These are phyloP conservation scores for Kluyveromyces sp. DNA, from an alignment of 1,139 yeast species.

Conservation along the genomic window DNA sequence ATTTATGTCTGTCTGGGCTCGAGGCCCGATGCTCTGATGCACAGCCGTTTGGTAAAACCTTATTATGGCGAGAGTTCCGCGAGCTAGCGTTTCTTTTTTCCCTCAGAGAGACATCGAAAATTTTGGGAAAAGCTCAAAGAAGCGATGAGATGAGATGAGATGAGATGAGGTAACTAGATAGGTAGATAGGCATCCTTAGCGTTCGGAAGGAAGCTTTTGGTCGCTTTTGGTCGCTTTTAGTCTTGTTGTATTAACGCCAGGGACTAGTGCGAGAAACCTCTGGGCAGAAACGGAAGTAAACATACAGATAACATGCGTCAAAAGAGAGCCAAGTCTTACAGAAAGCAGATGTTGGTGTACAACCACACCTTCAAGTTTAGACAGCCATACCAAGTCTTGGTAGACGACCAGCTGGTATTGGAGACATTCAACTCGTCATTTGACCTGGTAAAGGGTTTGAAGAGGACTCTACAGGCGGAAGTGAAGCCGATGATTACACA, in stretches of 20 bases:
- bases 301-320: conserved; percentile 70
- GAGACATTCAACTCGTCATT: conserved; percentile 60
- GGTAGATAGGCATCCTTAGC: background rate
- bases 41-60: too few relatives aligned
- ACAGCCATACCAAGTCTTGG: conserved; percentile 83
- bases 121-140: background rate
- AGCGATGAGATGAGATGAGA: conserved; percentile 10
- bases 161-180: background rate
- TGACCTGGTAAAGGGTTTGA: conserved; percentile 69
- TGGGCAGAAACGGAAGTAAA: background rate
- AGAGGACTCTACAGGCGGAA: conserved; percentile 76
- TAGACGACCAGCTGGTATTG: conserved; percentile 71
- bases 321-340: conserved; percentile 88
- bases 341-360: conserved; percentile 83
- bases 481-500: conserved; percentile 94
- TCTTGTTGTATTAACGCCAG: background rate
- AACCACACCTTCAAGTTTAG: conserved; percentile 83
- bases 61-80: too few relatives aligned
- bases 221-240: background rate
- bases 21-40: too few relatives aligned
- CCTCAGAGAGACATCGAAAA: background rate
- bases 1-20: background rate
- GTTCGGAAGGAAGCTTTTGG: background rate
- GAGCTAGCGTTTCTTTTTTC: too few relatives aligned
- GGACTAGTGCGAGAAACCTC: background rate